These are phyloP conservation scores for Tulasnella calospora DNA, from an alignment of 768 basidiomycete genomes.

Conservation along the genomic window DNA sequence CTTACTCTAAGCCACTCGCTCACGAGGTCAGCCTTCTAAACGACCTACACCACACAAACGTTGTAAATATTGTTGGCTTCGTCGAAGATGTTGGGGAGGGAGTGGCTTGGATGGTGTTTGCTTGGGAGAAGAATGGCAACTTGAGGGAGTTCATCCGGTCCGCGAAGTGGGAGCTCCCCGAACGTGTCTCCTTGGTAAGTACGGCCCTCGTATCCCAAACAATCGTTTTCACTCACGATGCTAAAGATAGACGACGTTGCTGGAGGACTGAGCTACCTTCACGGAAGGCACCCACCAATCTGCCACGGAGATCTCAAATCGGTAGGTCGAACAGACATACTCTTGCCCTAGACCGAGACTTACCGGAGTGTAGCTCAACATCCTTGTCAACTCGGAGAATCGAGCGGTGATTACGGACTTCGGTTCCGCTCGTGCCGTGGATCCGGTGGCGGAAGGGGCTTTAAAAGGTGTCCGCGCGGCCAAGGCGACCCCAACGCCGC, in stretches of 20 bases:
- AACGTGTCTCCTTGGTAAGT: neutral
- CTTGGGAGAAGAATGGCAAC: neutral
- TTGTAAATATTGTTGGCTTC: neutral
- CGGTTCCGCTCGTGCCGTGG: neutral
- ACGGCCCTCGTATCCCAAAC: neutral
- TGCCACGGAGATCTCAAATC: neutral
- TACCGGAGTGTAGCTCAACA: neutral
- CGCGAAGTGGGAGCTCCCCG: neutral
- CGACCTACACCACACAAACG: neutral
- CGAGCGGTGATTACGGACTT: neutral
- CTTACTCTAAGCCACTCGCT: neutral
- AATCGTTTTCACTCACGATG: neutral
- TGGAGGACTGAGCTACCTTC: neutral
- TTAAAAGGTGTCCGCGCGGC: neutral
- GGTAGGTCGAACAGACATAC: neutral
- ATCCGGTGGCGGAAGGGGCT: neutral
- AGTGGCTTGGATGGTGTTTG: neutral
- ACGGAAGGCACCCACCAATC: neutral
- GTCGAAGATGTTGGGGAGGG: neutral
- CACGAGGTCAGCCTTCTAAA: neutral
- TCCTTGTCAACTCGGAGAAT: neutral
- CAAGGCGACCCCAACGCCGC: neutral
- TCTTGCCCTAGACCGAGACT: neutral
- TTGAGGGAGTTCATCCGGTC: neutral
- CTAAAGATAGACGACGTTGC: neutral